Evolutionary conservation across 805 yeast species (phyloP), one percentile per base, ranked within the genome.

Genomic region (Teunomyces atbi): DNA sequence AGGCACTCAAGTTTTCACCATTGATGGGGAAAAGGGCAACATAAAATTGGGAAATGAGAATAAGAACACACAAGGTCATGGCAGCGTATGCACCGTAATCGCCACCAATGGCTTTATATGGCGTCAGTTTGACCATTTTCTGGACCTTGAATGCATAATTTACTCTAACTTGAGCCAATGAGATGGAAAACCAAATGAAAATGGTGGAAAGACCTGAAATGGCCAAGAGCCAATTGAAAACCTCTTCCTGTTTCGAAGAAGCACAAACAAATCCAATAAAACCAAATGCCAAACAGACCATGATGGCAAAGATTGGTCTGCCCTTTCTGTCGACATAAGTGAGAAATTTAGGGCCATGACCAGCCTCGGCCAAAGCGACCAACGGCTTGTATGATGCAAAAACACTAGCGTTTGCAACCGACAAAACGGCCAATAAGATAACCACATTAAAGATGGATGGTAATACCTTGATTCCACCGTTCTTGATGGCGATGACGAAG

Each of bases 151-250:
- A 73, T 1, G 86, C 89, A 41, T 74, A 72, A 57, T 79, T 77
- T 67, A 85, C 87, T 47, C 82, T 76, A 33, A 83, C 56, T 56
- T 86, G 92, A 33, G 84, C 78, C 35, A 77, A 67, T 55, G 85
- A 81, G 50, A 86, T 82, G 5, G 89, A 78, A 44, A 84, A 84
- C 96, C 96, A 87, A 18, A 87, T 83, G 65, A 84, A 81, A 48
- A 86, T 73, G n/a, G 90, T 81, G 1, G 90, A 80, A 48, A 87
- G 68, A 48, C 91, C 90, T 33, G 89, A 81, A 19, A 87, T 63
- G n/a, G 91, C 85, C 55, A 85, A 70, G 60, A 87, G 65, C 94
- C 94, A 87, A 50, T 72, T 72, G 68, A 87, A 87, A 23, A 85
- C 84, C 6, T 66, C 75, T 40, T 73, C 74, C 61, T 81, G 79